Percentiles rank a stretch among this genome's conserved stretches.
phyloP scores from a whole-genome alignment of 495 filamentous ascomycete genomes.

The Cetradonia linearis region DNA sequence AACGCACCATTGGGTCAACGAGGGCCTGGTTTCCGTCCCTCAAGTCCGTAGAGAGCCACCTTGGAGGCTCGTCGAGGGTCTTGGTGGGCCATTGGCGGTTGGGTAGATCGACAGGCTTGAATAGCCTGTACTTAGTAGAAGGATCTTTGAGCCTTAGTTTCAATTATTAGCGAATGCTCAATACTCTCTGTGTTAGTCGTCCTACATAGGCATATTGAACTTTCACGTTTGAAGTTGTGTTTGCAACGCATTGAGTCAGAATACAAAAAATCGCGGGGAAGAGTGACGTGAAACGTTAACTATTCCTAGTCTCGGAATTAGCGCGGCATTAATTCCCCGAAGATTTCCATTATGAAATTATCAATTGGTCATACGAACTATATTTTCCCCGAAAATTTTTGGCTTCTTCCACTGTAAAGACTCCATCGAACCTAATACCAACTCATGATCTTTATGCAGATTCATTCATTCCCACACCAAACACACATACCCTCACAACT shows the following conservation, averaged over 20 bases:
- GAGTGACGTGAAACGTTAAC: no score
- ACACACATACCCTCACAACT: slow-evolving; percentile 43
- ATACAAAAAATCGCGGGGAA: not conserved
- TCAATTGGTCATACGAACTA: no score
- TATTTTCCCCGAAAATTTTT: not conserved
- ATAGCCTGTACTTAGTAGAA: slow-evolving; percentile 78
- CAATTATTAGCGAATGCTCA: not conserved
- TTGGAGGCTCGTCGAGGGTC: slow-evolving; percentile 63
- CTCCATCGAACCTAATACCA: not conserved
- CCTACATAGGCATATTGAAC: slow-evolving; percentile 13
- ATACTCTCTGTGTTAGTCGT: not conserved
- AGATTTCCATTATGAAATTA: no score
- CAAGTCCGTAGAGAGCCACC: slow-evolving; percentile 80
- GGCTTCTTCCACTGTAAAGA: not conserved
- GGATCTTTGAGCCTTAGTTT: slow-evolving; percentile 78
- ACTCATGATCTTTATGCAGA: not conserved
- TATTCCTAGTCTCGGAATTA: no score
- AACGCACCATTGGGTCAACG: slow-evolving; percentile 75
- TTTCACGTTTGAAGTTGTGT: not conserved
- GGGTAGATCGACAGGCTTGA: slow-evolving; percentile 66
- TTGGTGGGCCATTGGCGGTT: slow-evolving; percentile 88
- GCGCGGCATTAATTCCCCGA: no score
- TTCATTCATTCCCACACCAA: not conserved
- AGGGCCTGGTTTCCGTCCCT: slow-evolving; percentile 84
- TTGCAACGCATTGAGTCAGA: slow-evolving; percentile 2